Percentiles rank a stretch among this genome's conserved stretches.
phyloP scores from a whole-genome alignment of 1,284 basidiomycete species.

The Coriolopsis trogii region DNA sequence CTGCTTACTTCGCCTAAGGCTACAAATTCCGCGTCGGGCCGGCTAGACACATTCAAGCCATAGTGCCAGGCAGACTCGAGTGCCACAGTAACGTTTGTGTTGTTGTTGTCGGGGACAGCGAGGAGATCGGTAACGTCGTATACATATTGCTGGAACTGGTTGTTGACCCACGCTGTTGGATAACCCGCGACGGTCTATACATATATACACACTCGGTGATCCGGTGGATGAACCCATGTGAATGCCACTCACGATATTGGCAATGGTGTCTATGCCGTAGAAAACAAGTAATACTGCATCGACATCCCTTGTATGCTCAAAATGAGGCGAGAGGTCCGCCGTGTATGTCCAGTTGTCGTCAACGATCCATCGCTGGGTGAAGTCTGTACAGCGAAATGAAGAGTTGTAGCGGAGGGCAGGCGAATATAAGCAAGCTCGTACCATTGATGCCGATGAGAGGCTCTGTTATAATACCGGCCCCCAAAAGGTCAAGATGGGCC shows the following conservation, averaged over 20 bases:
- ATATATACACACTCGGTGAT: not conserved
- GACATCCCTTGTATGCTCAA: slow-evolving; percentile 25
- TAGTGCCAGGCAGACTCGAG: slow-evolving; percentile 58
- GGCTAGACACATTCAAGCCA: slow-evolving; percentile 52
- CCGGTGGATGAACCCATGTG: not conserved
- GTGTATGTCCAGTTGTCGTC: slow-evolving; percentile 67
- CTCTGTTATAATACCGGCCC: no score
- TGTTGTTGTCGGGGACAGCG: slow-evolving; percentile 29
- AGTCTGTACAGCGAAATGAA: slow-evolving; percentile 39
- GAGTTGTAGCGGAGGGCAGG: not conserved
- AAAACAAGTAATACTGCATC: slow-evolving; percentile 52
- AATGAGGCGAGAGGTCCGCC: slow-evolving; percentile 52
- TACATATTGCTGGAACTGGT: slow-evolving; percentile 58
- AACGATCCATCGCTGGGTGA: slow-evolving; percentile 58
- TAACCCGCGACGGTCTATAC: slow-evolving; percentile 51
- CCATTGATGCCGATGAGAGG: slow-evolving; percentile 63
- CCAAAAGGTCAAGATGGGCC: no score
- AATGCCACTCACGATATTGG: slow-evolving; percentile 48
- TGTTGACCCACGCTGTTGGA: slow-evolving; percentile 58
- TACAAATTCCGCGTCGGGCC: slow-evolving; percentile 49
- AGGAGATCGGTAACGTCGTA: slow-evolving; percentile 53
- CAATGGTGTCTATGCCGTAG: slow-evolving; percentile 61
- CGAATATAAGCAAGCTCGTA: slow-evolving; percentile 18
- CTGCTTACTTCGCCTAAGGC: slow-evolving; percentile 34
- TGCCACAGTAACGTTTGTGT: slow-evolving; percentile 51